These are phyloP conservation scores for Pythium periplocum DNA, from an alignment of 352 stramenopile genomes.

Conservation along the genomic window DNA sequence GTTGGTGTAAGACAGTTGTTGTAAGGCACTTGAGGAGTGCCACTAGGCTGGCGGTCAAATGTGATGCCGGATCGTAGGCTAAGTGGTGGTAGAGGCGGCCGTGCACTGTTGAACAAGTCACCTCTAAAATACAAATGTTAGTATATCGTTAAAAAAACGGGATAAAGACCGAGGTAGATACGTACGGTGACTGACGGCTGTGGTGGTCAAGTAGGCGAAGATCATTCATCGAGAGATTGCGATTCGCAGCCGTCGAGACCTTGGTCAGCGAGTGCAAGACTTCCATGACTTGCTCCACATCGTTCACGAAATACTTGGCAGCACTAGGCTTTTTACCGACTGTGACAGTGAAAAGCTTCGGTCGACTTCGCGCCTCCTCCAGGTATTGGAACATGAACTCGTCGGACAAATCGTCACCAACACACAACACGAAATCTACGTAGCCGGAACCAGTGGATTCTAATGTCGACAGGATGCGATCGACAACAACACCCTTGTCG, in stretches of 20 bases:
- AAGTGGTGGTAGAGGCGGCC: slow-evolving; percentile 8
- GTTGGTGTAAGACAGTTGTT: slow-evolving; percentile 14
- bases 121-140: slow-evolving; percentile 11
- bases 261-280: slow-evolving; percentile 87
- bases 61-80: slow-evolving; percentile 12
- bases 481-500: slow-evolving; percentile 97
- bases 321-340: slow-evolving; percentile 98
- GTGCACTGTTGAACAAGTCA: slow-evolving; percentile 25
- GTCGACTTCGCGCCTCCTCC: slow-evolving; percentile 54
- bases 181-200: slow-evolving; percentile 39
- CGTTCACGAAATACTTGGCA: slow-evolving; percentile 97
- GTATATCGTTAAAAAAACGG: slow-evolving; percentile 8
- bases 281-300: slow-evolving; percentile 95
- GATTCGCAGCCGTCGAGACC: slow-evolving; percentile 76
- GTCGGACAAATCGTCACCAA: slow-evolving; percentile 98
- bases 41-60: slow-evolving; percentile 12
- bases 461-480: slow-evolving; percentile 92
- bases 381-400: slow-evolving; percentile 97
- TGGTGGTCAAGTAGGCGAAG: slow-evolving; percentile 59
- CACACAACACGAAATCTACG: slow-evolving; percentile 95
- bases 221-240: slow-evolving; percentile 84
- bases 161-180: slow-evolving; percentile 5
- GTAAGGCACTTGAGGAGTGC: slow-evolving; percentile 4
- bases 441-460: slow-evolving; percentile 65
- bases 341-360: slow-evolving; percentile 93